Conservation (phyloP, 2,329 filamentous ascomycete species). For the Sporothrix globosa region DNA sequence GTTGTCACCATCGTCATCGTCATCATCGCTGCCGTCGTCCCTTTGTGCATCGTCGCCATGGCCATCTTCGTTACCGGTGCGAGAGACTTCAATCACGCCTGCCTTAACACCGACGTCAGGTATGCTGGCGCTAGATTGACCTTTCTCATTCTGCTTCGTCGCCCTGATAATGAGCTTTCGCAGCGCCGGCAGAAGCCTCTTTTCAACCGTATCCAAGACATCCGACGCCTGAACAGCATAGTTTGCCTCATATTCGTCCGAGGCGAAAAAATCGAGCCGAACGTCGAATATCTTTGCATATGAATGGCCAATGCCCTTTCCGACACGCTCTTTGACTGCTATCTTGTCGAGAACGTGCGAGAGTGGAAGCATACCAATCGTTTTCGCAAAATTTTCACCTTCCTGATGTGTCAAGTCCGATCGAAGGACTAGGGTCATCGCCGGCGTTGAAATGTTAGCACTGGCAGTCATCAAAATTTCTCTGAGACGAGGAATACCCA, state of each 20-base stretch:
- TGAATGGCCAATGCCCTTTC: slow-evolving; percentile 66
- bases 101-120: slow-evolving; percentile 69
- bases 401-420: slow-evolving; percentile 70
- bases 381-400: slow-evolving; percentile 82
- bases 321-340: slow-evolving; percentile 77
- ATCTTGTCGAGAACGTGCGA: slow-evolving; percentile 82
- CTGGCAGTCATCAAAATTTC: slow-evolving; percentile 99
- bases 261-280: slow-evolving; percentile 79
- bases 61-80: slow-evolving; percentile 39
- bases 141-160: slow-evolving; percentile 76
- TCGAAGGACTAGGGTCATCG: slow-evolving; percentile 82
- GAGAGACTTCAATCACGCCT: slow-evolving; percentile 58
- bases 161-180: slow-evolving; percentile 73
- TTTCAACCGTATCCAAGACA: slow-evolving; percentile 78
- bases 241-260: slow-evolving; percentile 78
- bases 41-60: slow-evolving; percentile 48
- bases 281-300: slow-evolving; percentile 86
- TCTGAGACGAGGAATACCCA: slow-evolving; percentile 94
- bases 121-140: slow-evolving; percentile 67
- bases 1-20: slow-evolving; percentile 71
- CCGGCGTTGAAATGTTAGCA: slow-evolving; percentile 82
- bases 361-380: slow-evolving; percentile 82
- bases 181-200: slow-evolving; percentile 73
- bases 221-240: slow-evolving; percentile 82
- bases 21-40: slow-evolving; percentile 67